Conservation (phyloP, 306 rosid genomes). For the Neltuma alba region DNA sequence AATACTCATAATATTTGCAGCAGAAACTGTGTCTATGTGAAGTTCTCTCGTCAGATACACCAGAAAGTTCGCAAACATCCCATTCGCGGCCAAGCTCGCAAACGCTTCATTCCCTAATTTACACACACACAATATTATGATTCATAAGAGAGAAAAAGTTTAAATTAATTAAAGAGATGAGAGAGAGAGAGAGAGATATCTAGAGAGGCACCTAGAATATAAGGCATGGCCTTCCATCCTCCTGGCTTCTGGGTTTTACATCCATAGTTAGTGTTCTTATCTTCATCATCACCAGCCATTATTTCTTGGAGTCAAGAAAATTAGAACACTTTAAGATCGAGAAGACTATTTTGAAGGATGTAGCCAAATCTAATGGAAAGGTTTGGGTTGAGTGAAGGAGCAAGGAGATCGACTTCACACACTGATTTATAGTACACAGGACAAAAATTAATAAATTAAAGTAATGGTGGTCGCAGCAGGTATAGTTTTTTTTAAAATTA, state of each 20-base stretch:
- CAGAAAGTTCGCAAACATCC: slow-evolving; percentile 78
- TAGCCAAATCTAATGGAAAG: not conserved
- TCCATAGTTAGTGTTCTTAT: not conserved
- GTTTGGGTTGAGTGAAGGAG: not conserved
- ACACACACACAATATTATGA: not conserved
- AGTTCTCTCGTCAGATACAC: slow-evolving; percentile 66
- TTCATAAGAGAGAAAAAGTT: too few relatives aligned
- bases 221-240: slow-evolving; percentile 92
- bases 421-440: not conserved
- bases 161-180: not conserved
- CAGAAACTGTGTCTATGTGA: slow-evolving; percentile 74
- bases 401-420: not conserved
- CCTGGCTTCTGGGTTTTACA: slow-evolving; percentile 48
- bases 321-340: not conserved
- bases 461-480: not conserved
- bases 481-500: not conserved
- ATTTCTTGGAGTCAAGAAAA: not conserved
- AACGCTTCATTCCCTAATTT: slow-evolving; percentile 87
- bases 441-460: not conserved
- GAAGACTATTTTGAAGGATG: not conserved
- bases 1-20: slow-evolving; percentile 60
- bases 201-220: slow-evolving; percentile 76
- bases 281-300: not conserved
- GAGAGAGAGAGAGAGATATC: too few relatives aligned
- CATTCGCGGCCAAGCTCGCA: slow-evolving; percentile 77